These are phyloP conservation scores for Entomortierella lignicola DNA, from an alignment of 192 early-diverging fungal genomes.

Conservation along the genomic window DNA sequence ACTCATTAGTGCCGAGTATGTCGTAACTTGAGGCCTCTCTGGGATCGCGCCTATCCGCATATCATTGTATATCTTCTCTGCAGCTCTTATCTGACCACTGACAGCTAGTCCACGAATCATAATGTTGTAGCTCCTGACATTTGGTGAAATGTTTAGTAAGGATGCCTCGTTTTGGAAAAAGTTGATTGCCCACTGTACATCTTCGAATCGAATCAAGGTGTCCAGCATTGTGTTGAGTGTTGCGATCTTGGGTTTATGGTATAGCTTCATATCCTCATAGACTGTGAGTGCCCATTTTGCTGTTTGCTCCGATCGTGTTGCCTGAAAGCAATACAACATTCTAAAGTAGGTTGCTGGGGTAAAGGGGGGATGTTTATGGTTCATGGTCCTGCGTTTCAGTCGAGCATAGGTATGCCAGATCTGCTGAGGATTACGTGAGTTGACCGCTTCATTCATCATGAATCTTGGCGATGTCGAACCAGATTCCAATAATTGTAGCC, in stretches of 20 bases:
- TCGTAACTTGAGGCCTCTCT: slow-evolving; percentile 16
- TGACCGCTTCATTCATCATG: slow-evolving; percentile 33
- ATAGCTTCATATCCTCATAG: slow-evolving; percentile 39
- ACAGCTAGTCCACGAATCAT: slow-evolving; percentile 30
- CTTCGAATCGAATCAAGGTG: slow-evolving; percentile 27
- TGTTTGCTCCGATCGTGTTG: slow-evolving; percentile 3
- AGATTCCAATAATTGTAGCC: background rate
- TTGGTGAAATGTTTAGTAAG: background rate
- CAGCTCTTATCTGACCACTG: slow-evolving; percentile 6
- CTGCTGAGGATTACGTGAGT: slow-evolving; percentile 19
- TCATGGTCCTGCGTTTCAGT: background rate
- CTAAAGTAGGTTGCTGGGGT: slow-evolving; percentile 11
- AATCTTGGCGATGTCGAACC: background rate
- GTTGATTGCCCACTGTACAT: slow-evolving; percentile 20
- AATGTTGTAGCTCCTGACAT: slow-evolving; percentile 32
- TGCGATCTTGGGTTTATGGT: background rate
- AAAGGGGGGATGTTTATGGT: background rate
- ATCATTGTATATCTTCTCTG: slow-evolving; percentile 24
- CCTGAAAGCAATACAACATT: slow-evolving; percentile 29
- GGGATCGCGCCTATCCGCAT: slow-evolving; percentile 21
- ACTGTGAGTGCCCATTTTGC: slow-evolving; percentile 22
- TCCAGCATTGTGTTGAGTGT: slow-evolving; percentile 37
- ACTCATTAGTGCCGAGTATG: slow-evolving; percentile 43
- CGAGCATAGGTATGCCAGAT: slow-evolving; percentile 39
- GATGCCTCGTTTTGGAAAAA: slow-evolving; percentile 10